Conservation (phyloP, 2,329 filamentous ascomycete species). For the Penicillium palitans region DNA sequence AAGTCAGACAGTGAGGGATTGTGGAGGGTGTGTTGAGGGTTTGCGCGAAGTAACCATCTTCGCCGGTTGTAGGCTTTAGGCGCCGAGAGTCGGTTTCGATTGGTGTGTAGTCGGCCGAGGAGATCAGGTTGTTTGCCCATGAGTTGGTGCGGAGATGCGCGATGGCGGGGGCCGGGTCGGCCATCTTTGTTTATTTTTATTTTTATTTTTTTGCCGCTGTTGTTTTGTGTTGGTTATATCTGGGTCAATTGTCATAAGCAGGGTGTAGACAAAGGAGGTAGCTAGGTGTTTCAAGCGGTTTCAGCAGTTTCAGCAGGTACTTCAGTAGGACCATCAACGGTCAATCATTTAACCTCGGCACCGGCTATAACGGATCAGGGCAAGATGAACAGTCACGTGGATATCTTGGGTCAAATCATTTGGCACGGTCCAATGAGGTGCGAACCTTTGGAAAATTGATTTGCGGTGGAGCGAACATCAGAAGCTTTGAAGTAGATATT, state of each 20-base stretch:
- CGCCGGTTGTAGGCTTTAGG: slow-evolving; percentile 41
- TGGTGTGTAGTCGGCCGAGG: slow-evolving; percentile 38
- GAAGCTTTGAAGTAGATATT: background rate
- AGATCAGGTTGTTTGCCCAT: slow-evolving; percentile 36
- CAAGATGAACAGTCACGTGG: slow-evolving; percentile 9
- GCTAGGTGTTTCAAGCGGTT: background rate
- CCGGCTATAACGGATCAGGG: slow-evolving; percentile 1
- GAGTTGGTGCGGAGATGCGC: slow-evolving; percentile 30
- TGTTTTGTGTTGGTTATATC: background rate
- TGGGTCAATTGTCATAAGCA: background rate
- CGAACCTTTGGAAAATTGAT: background rate
- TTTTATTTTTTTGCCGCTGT: background rate
- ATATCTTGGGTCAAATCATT: background rate
- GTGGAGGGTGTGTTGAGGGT: slow-evolving; percentile 42
- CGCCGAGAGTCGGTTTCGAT: slow-evolving; percentile 44
- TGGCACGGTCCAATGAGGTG: background rate
- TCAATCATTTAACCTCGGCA: slow-evolving; percentile 8
- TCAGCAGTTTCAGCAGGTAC: too few relatives aligned
- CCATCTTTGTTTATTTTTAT: slow-evolving; percentile 12
- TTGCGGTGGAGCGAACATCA: background rate
- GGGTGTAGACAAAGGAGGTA: background rate
- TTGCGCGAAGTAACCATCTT: slow-evolving; percentile 46
- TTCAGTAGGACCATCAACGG: background rate
- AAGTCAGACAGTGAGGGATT: slow-evolving; percentile 44
- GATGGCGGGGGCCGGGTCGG: slow-evolving; percentile 18